Percentiles rank a stretch among this genome's conserved stretches.
These are phyloP conservation scores for Macrocybe sp. DNA, from an alignment of 1,284 basidiomycete genomes.

Conservation along the genomic window DNA sequence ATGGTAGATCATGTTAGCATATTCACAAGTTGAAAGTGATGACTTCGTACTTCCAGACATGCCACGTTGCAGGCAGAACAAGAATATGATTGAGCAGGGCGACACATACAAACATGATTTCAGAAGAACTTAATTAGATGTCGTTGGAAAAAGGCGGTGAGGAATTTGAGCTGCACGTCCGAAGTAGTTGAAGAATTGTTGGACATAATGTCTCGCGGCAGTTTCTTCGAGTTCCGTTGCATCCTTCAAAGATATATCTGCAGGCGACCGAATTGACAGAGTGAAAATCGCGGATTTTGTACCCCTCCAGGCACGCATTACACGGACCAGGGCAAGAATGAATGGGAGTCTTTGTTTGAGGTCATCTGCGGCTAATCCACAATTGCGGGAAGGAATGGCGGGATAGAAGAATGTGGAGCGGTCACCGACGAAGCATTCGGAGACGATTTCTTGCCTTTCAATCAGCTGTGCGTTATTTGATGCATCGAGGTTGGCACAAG, in stretches of 20 bases:
- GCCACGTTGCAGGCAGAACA: neutral
- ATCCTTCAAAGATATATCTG: neutral
- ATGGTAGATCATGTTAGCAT: too few species aligned
- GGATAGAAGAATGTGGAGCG: neutral
- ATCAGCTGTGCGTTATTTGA: neutral
- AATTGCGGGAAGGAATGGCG: neutral
- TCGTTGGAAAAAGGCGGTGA: neutral
- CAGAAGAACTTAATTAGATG: neutral
- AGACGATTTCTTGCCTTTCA: neutral
- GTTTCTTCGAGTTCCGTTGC: neutral
- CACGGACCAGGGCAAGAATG: neutral
- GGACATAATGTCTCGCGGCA: slow-evolving; percentile 1
- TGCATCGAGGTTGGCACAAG: neutral
- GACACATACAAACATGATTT: neutral
- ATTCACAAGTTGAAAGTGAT: too few species aligned
- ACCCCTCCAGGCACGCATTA: neutral
- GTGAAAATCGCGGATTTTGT: neutral
- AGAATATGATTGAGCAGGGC: neutral
- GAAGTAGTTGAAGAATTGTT: slow-evolving; percentile 7
- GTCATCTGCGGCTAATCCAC: neutral
- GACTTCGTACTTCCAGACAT: too few species aligned
- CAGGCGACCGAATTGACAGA: neutral
- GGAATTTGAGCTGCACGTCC: slow-evolving; percentile 6
- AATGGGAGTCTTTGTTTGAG: neutral
- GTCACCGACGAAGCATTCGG: neutral